Conservation (phyloP, 129 eudicot genomes). For the Rutidosis leptorrhynchoides region DNA sequence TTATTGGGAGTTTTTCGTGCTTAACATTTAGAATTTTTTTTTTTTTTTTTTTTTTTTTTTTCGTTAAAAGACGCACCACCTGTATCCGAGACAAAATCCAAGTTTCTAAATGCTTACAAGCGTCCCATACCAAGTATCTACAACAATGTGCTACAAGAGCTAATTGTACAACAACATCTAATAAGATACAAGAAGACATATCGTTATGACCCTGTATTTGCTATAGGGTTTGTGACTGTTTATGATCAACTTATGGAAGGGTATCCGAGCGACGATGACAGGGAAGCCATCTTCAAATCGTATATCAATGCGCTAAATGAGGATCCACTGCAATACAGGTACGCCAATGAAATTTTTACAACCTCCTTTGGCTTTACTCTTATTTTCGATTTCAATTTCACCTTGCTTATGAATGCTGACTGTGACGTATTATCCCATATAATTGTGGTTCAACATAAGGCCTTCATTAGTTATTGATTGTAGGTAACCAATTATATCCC, state of each 20-base stretch:
- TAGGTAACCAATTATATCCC: background rate
- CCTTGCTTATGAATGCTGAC: background rate
- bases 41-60: background rate
- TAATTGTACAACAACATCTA: slow-evolving; percentile 84
- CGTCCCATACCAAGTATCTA: slow-evolving; percentile 93
- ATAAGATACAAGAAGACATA: slow-evolving; percentile 81
- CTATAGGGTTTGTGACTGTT: slow-evolving; percentile 92
- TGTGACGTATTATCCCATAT: background rate
- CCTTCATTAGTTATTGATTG: background rate
- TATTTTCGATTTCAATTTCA: background rate
- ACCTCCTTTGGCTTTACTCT: background rate
- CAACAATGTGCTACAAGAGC: slow-evolving; percentile 81
- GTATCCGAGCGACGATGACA: slow-evolving; percentile 83
- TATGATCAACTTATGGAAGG: slow-evolving; percentile 98
- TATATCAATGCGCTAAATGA: slow-evolving; percentile 77
- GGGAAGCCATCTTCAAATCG: slow-evolving; percentile 72
- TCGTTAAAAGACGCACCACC: slow-evolving; percentile 39
- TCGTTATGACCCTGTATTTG: slow-evolving; percentile 75
- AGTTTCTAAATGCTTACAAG: slow-evolving; percentile 74
- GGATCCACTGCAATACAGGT: slow-evolving; percentile 85
- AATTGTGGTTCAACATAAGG: background rate
- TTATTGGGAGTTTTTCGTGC: background rate
- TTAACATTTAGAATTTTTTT: background rate
- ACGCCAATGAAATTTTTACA: background rate
- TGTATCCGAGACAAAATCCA: slow-evolving; percentile 73